Conservation (phyloP, 1,139 yeast genomes). For the Suhomyces terraborum region DNA sequence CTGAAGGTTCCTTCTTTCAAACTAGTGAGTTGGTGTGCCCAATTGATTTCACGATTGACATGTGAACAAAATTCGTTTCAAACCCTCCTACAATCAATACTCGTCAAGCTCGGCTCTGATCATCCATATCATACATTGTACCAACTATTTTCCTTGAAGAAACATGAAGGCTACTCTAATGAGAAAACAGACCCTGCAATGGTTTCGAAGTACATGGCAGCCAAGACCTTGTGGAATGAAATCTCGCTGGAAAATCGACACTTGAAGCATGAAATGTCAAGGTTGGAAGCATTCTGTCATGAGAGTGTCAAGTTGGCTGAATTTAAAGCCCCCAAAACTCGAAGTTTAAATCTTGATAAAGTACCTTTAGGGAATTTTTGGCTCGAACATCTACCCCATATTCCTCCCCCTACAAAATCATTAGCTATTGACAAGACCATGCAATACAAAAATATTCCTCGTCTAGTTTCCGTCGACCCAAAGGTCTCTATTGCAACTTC, state of each 20-base stretch:
- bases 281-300: slow-evolving; percentile 53
- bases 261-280: slow-evolving; percentile 30
- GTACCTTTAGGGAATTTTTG: slow-evolving; percentile 55
- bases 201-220: slow-evolving; percentile 52
- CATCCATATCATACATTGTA: slow-evolving; percentile 84
- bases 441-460: slow-evolving; percentile 52
- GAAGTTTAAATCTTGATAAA: slow-evolving; percentile 37
- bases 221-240: slow-evolving; percentile 47
- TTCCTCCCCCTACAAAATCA: slow-evolving; percentile 73
- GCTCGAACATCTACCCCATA: slow-evolving; percentile 48
- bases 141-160: slow-evolving; percentile 58
- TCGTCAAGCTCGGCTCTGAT: slow-evolving; percentile 51
- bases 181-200: slow-evolving; percentile 37
- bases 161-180: slow-evolving; percentile 40
- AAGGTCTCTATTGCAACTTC: slow-evolving; percentile 64
- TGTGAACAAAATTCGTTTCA: slow-evolving; percentile 58
- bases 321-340: slow-evolving; percentile 40
- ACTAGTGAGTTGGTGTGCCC: slow-evolving; percentile 81
- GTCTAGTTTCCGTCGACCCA: slow-evolving; percentile 47
- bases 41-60: slow-evolving; percentile 71
- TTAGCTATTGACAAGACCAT: slow-evolving; percentile 45
- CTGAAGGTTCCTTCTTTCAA: slow-evolving; percentile 55
- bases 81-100: slow-evolving; percentile 47
- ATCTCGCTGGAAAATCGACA: slow-evolving; percentile 22
- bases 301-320: slow-evolving; percentile 56